A percentile compares a stretch with the other conserved stretches of the same genome.
Evolutionary conservation across 2,329 filamentous ascomycete species (phyloP).

Genomic region (Boeremia exigua): DNA sequence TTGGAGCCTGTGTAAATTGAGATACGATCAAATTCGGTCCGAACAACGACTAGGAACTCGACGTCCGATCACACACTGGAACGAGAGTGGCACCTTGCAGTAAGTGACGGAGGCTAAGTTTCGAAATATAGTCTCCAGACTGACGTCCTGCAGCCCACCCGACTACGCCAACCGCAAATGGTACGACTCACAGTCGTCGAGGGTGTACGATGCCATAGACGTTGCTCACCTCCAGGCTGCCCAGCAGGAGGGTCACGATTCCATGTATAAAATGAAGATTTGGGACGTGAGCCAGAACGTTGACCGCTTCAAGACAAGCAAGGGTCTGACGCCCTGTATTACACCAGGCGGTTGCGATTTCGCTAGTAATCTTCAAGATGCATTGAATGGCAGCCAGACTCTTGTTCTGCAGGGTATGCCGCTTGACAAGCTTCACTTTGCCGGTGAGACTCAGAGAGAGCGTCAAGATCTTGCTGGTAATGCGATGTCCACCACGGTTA

Average conservation of each 20-base stretch:
- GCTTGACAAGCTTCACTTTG: conserved; percentile 66
- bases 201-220: conserved; percentile 72
- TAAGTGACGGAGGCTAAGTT: conserved; percentile 1
- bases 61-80: conserved; percentile 67
- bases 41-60: conserved; percentile 58
- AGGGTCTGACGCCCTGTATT: conserved; percentile 70
- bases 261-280: conserved; percentile 59
- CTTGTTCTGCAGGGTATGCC: conserved; percentile 74
- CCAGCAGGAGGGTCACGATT: conserved; percentile 58
- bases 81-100: conserved; percentile 58
- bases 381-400: conserved; percentile 67
- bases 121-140: neutral
- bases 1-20: conserved; percentile 65
- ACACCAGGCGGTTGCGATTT: conserved; percentile 70
- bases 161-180: conserved; percentile 63
- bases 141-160: conserved; percentile 48
- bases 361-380: conserved; percentile 65
- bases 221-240: conserved; percentile 63
- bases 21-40: conserved; percentile 64
- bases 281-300: conserved; percentile 77
- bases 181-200: conserved; percentile 59
- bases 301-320: conserved; percentile 61
- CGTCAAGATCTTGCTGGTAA: conserved; percentile 77
- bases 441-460: conserved; percentile 62
- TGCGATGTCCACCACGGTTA: conserved; percentile 77